These are phyloP conservation scores for Aegilops umbellulata DNA, from an alignment of 176 grass and related monocot species.

Conservation along the genomic window DNA sequence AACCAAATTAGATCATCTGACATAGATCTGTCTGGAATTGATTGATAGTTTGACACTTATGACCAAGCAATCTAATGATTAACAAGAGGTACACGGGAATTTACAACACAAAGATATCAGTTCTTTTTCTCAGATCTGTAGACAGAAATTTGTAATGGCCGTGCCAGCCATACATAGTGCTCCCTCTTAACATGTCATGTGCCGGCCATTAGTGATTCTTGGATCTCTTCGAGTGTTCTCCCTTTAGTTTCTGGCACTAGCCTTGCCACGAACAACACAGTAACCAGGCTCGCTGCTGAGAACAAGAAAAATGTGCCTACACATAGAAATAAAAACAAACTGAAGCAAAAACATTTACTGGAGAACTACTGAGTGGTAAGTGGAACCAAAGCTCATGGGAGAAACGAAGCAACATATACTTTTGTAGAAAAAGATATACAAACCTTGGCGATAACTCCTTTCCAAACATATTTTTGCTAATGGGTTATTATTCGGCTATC, in stretches of 20 bases:
- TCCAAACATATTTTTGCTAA: not conserved
- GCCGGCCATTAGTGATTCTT: conserved; percentile 40
- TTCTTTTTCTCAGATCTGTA: not conserved
- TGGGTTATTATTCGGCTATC: not conserved
- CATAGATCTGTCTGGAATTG: too few species aligned
- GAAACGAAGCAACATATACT: not conserved
- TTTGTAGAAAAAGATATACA: not conserved
- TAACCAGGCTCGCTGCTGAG: conserved; percentile 53
- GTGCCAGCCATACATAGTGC: not conserved
- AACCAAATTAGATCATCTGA: too few species aligned
- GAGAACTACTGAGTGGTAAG: not conserved
- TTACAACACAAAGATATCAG: not conserved
- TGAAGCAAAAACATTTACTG: not conserved
- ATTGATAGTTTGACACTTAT: not conserved
- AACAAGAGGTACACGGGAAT: not conserved
- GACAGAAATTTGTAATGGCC: not conserved
- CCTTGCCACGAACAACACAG: conserved; percentile 57
- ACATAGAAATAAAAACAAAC: not conserved
- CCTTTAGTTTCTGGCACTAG: conserved; percentile 86
- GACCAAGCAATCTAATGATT: not conserved
- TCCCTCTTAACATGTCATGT: conserved; percentile 21
- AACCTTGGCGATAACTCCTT: not conserved
- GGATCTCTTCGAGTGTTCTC: conserved; percentile 74
- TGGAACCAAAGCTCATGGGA: not conserved
- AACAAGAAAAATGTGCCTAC: conserved; percentile 80